A percentile compares a stretch with the other conserved stretches of the same genome.
Conservation (phyloP, 2,329 filamentous ascomycete species). For the Sporothrix protearum region DNA sequence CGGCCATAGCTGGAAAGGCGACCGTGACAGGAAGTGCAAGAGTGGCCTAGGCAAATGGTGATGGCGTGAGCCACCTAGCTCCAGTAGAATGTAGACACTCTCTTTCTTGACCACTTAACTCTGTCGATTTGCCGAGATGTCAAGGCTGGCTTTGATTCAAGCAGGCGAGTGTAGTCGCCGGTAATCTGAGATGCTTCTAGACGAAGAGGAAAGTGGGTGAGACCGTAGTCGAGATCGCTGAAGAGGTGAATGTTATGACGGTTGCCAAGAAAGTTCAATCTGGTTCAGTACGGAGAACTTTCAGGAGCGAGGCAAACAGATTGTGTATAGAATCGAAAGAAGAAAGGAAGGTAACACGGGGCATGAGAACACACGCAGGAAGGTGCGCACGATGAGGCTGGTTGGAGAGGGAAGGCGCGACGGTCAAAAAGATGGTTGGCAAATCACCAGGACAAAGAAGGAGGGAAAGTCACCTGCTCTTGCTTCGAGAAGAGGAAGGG, state of each 20-base stretch:
- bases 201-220: not conserved
- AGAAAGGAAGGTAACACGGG: not conserved
- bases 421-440: conserved; percentile 13
- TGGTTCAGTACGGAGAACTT: not conserved
- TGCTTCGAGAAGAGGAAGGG: conserved; percentile 11
- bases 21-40: not conserved
- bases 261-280: conserved; percentile 4
- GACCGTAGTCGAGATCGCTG: not conserved
- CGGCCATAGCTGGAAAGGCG: not conserved
- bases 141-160: not conserved
- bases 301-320: not conserved
- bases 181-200: not conserved
- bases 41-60: no score
- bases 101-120: not conserved
- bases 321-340: conserved; percentile 5
- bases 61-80: not conserved
- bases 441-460: conserved; percentile 2
- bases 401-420: conserved; percentile 1
- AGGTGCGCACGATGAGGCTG: not conserved
- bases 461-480: not conserved
- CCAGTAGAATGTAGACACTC: not conserved
- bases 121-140: not conserved
- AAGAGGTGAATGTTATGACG: not conserved
- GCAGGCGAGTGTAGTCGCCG: not conserved
- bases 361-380: not conserved